Percentiles rank a stretch among this genome's conserved stretches.
Conservation (phyloP, 306 rosid species). For the Fagus crenata region DNA sequence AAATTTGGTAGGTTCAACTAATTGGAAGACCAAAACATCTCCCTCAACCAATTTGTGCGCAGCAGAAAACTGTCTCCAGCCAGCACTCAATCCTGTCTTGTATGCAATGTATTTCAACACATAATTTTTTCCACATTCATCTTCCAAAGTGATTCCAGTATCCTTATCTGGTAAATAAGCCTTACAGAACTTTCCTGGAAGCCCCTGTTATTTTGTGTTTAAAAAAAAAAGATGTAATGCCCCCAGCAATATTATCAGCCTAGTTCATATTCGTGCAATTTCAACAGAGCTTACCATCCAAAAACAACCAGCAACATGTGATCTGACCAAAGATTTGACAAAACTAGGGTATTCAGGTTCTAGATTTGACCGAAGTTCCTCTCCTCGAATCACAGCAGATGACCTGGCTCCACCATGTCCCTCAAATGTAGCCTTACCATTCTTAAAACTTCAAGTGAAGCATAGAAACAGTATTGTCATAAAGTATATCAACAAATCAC, state of each 20-base stretch:
- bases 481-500: slow-evolving; percentile 8
- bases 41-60: slow-evolving; percentile 82
- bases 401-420: slow-evolving; percentile 70
- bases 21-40: slow-evolving; percentile 81
- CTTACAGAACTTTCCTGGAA: slow-evolving; percentile 77
- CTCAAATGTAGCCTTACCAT: slow-evolving; percentile 42
- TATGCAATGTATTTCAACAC: slow-evolving; percentile 70
- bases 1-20: slow-evolving; percentile 76
- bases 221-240: neutral
- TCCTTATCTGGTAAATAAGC: slow-evolving; percentile 66
- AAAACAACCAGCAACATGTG: slow-evolving; percentile 84
- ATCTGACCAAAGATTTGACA: slow-evolving; percentile 84
- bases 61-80: slow-evolving; percentile 93
- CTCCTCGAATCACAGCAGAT: slow-evolving; percentile 73
- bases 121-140: slow-evolving; percentile 69
- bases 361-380: slow-evolving; percentile 55
- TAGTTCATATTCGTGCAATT: slow-evolving; percentile 1
- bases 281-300: slow-evolving; percentile 68
- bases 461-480: slow-evolving; percentile 5
- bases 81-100: slow-evolving; percentile 87
- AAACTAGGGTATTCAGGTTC: slow-evolving; percentile 62
- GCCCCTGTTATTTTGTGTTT: slow-evolving; percentile 46
- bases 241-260: neutral
- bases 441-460: slow-evolving; percentile 46
- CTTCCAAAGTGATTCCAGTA: slow-evolving; percentile 63